Base-by-base conservation (phyloP, 805 yeast species). In the Suhomyces prunicola region DNA sequence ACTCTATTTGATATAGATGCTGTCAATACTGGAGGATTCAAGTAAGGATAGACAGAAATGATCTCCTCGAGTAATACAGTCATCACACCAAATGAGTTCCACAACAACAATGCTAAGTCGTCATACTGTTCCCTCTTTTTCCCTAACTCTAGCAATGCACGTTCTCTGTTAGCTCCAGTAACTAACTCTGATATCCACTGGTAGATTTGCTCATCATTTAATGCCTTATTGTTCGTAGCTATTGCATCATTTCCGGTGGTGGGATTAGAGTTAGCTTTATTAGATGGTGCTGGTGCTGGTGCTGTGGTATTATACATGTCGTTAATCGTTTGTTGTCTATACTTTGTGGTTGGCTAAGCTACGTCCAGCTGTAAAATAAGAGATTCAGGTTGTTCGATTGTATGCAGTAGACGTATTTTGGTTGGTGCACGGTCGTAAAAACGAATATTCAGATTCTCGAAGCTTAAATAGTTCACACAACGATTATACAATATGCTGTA, bases 41-140 rank as follows among this genome's bases (percentile, higher is more conserved):
- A 76, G 63, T 86, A 79, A 10, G 99, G 97, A 68, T 93, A 93
- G 5, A 93, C 97, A 2, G 89, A 80, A 39, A 91, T 86, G 50
- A 93, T 91, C 66, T 93, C 99, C 67, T 90, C 96, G 54, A 93
- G 71, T 39, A 93, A 73, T 19, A 91, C 87, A 2, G 98, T 86
- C 96, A 94, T 91, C 10, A 93, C 97, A 29, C 98, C 99, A 70
- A 88, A 92, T 4, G 97, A 89, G 62, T 93, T 86, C 99, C 99
- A 93, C 54, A 93, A 74, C 5, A 93, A 96, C 40, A 91, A 70
- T 0, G 98, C 98, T 54, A 93, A 78, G 67, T 93, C 98, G 54
- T 91, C 97, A 65, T 89, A 93, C 64, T 90, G 91, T 65, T 93
- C 99, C 57, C 99, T 79, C 64, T 92, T 92, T 66, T 94, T 90